These are phyloP conservation scores for Climacium dendroides DNA, from an alignment of 225 moss, liverwort and hornwort species.

Conservation along the genomic window DNA sequence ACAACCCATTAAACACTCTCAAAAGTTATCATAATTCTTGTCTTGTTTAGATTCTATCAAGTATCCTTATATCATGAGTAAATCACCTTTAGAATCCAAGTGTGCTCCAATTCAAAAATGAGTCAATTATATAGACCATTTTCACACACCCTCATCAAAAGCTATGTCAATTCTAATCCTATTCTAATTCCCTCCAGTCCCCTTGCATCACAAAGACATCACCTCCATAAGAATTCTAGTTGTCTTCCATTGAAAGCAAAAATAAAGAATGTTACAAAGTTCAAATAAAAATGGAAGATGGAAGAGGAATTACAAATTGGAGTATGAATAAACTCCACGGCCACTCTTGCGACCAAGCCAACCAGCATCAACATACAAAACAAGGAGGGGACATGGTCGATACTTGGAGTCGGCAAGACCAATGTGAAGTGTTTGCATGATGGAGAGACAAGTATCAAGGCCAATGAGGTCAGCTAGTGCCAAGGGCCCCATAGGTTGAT, in stretches of 20 bases:
- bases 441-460: conserved; percentile 69
- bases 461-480: conserved; percentile 74
- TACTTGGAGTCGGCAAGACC: conserved; percentile 76
- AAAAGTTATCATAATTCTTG: background rate
- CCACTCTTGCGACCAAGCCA: conserved; percentile 75
- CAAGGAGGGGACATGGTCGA: conserved; percentile 63
- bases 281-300: too few relatives aligned
- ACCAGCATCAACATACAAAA: conserved; percentile 78
- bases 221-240: too few relatives aligned
- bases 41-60: background rate
- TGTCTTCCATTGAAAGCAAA: background rate
- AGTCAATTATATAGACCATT: background rate
- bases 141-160: too few relatives aligned
- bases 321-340: conserved; percentile 61
- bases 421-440: conserved; percentile 52
- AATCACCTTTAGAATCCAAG: background rate
- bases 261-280: background rate
- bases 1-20: background rate
- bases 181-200: background rate
- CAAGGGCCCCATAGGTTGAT: conserved; percentile 86
- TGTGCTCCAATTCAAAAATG: background rate
- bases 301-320: background rate
- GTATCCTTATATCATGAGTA: background rate
- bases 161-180: background rate
- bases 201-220: background rate